Conservation (phyloP, 1,284 basidiomycete genomes). For the Cutaneotrichosporon dermatis region DNA sequence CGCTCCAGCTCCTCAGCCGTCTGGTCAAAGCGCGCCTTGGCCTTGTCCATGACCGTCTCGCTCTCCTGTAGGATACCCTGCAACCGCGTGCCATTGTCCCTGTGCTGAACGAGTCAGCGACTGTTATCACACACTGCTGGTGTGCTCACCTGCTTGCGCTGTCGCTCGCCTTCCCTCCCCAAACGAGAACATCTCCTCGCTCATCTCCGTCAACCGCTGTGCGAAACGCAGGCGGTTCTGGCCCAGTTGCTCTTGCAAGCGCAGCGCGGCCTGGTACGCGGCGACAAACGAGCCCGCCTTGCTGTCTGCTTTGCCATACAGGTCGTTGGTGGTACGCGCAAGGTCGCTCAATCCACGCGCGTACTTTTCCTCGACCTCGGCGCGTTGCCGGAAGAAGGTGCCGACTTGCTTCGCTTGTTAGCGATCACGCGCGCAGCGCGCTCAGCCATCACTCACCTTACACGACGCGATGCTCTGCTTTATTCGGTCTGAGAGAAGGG, state of each 20-base stretch:
- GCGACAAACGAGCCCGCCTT: constrained; percentile 90
- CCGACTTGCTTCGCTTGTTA: constrained; percentile 67
- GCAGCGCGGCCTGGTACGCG: constrained; percentile 81
- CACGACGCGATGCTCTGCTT: constrained; percentile 94
- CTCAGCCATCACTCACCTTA: constrained; percentile 56
- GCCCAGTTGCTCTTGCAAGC: constrained; percentile 80
- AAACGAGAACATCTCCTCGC: constrained; percentile 86
- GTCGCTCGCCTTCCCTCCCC: constrained; percentile 88
- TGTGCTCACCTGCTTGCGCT: constrained; percentile 62
- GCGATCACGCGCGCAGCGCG: neutral
- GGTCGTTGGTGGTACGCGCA: constrained; percentile 68
- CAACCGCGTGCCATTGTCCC: constrained; percentile 80
- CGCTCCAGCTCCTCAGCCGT: constrained; percentile 93
- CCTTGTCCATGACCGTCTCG: constrained; percentile 78
- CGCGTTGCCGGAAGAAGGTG: constrained; percentile 86
- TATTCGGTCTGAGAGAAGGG: constrained; percentile 85
- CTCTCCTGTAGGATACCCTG: constrained; percentile 85
- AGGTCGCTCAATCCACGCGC: constrained; percentile 82
- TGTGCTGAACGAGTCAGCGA: constrained; percentile 54
- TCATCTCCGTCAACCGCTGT: constrained; percentile 85
- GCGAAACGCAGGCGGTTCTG: constrained; percentile 84
- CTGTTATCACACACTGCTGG: too few species aligned
- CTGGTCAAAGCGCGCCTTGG: constrained; percentile 76
- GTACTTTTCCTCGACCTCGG: constrained; percentile 90
- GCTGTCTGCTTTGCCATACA: constrained; percentile 79